These are phyloP conservation scores for Pseudocercospora musae DNA, from an alignment of 2,329 filamentous ascomycete species.

Conservation along the genomic window DNA sequence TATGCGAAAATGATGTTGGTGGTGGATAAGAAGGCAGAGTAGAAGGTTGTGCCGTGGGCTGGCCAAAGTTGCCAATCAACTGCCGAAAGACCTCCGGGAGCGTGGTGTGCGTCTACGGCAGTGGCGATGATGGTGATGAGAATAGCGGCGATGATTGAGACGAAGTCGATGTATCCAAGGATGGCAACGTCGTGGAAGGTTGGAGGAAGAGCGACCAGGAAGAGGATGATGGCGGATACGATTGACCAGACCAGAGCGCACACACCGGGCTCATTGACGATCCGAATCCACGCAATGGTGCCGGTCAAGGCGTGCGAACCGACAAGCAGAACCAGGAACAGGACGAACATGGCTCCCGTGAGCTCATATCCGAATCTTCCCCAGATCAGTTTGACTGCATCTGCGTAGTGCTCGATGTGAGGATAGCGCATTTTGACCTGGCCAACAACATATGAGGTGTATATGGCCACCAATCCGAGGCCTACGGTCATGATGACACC, in stretches of 20 bases:
- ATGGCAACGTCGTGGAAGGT: slow-evolving; percentile 37
- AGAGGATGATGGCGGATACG: slow-evolving; percentile 42
- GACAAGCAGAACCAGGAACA: slow-evolving; percentile 43
- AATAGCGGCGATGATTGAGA: slow-evolving; percentile 36
- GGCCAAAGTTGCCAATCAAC: slow-evolving; percentile 38
- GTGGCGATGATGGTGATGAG: slow-evolving; percentile 37
- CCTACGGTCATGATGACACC: slow-evolving; percentile 55
- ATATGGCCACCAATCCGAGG: slow-evolving; percentile 57
- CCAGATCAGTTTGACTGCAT: slow-evolving; percentile 44
- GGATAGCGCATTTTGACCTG: slow-evolving; percentile 57
- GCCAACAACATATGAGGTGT: slow-evolving; percentile 60
- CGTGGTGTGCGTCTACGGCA: slow-evolving; percentile 30
- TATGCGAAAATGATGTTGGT: slow-evolving; percentile 70
- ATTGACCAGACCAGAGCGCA: slow-evolving; percentile 45
- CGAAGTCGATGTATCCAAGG: slow-evolving; percentile 39
- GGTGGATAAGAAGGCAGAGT: slow-evolving; percentile 60
- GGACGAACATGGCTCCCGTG: slow-evolving; percentile 42
- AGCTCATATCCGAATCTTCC: slow-evolving; percentile 44
- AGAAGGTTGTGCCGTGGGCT: slow-evolving; percentile 40
- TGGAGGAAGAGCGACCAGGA: slow-evolving; percentile 36
- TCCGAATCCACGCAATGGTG: slow-evolving; percentile 45
- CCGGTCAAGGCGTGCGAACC: slow-evolving; percentile 46
- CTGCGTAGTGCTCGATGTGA: slow-evolving; percentile 43
- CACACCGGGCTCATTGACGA: slow-evolving; percentile 37
- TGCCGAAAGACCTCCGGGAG: slow-evolving; percentile 30